These are phyloP conservation scores for Amanita molliuscula DNA, from an alignment of 768 basidiomycete species.

Conservation along the genomic window DNA sequence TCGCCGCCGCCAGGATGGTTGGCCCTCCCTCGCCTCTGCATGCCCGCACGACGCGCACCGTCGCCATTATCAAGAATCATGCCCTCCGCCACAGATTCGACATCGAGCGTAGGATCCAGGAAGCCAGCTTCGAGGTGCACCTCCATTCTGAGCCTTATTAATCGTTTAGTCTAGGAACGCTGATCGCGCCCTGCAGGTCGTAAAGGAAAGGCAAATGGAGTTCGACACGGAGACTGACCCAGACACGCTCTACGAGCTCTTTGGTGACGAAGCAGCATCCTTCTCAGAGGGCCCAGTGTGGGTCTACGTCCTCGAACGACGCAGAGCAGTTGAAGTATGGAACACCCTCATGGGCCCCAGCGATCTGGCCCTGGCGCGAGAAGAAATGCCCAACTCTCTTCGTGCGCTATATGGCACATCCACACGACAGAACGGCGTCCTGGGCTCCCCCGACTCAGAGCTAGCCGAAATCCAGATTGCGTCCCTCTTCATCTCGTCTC, in stretches of 20 bases:
- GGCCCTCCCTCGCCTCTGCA: neutral
- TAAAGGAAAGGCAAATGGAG: conserved; percentile 84
- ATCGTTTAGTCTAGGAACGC: conserved; percentile 6
- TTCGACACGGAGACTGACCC: conserved; percentile 79
- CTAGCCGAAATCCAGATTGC: conserved; percentile 75
- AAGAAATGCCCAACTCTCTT: conserved; percentile 51
- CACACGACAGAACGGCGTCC: conserved; percentile 49
- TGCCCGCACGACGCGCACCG: conserved; percentile 41
- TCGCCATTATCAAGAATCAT: conserved; percentile 79
- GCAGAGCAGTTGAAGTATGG: conserved; percentile 75
- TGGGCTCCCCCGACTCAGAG: conserved; percentile 57
- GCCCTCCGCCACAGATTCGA: conserved; percentile 66
- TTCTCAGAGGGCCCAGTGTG: conserved; percentile 85
- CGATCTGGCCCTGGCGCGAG: conserved; percentile 47
- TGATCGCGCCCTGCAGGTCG: conserved; percentile 39
- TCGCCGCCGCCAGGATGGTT: neutral
- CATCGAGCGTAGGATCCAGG: conserved; percentile 70
- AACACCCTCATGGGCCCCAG: conserved; percentile 63
- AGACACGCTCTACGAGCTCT: conserved; percentile 68
- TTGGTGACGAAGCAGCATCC: conserved; percentile 66
- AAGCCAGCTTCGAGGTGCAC: conserved; percentile 74
- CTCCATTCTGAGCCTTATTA: neutral
- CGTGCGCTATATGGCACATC: conserved; percentile 60
- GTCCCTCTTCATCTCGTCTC: conserved; percentile 73
- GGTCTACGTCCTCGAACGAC: conserved; percentile 82